Evolutionary conservation across 2,329 filamentous ascomycete genomes (phyloP).

Genomic region (Beauveria australis): DNA sequence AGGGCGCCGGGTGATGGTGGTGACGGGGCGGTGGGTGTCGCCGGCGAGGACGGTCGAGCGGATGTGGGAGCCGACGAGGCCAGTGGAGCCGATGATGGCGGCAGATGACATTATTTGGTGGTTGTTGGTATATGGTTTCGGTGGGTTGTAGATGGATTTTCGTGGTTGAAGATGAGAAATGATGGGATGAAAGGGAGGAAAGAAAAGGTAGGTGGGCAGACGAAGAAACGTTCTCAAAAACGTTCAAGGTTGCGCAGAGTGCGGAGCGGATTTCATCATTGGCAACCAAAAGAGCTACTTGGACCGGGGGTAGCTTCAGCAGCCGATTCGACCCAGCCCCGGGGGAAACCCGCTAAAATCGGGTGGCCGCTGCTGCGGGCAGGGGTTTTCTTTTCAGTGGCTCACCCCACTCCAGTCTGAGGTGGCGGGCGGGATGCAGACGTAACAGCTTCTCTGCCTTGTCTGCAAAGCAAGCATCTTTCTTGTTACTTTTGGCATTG

Average conservation of each 20-base stretch:
- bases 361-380: background rate
- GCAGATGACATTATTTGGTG: conserved; percentile 26
- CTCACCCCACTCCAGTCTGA: background rate
- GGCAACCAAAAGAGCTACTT: background rate
- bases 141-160: background rate
- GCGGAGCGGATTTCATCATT: conserved; percentile 11
- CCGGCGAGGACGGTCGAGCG: conserved; percentile 54
- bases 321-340: background rate
- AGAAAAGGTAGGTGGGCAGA: background rate
- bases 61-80: conserved; percentile 66
- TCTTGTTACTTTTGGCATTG: background rate
- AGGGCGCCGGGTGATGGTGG: conserved; percentile 59
- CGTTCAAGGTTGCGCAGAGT: background rate
- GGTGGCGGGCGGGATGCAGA: background rate
- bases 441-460: conserved; percentile 11
- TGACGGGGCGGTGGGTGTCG: conserved; percentile 43
- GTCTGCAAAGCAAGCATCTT: background rate
- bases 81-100: conserved; percentile 56
- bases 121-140: background rate
- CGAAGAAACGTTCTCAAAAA: background rate
- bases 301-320: background rate
- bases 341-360: background rate
- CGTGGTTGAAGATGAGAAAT: background rate
- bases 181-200: background rate
- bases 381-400: background rate